A percentile compares a stretch with the other conserved stretches of the same genome.
Conservation (phyloP, 805 yeast species). For the Candida insectorum region DNA sequence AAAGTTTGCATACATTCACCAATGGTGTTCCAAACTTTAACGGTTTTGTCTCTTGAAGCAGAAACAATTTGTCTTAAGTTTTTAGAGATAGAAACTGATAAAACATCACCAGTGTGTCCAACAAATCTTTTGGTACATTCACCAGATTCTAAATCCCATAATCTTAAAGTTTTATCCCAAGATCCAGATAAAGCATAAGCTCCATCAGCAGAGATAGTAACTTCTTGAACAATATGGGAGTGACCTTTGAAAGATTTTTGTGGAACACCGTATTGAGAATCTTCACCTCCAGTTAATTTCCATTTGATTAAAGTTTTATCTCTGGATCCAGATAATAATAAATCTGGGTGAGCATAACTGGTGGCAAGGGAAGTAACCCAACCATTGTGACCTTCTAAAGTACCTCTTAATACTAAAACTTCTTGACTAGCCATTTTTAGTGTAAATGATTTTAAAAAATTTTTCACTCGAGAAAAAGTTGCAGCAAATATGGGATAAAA, state of each 20-base stretch:
- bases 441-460: slow-evolving; percentile 10
- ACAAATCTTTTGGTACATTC: slow-evolving; percentile 90
- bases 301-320: slow-evolving; percentile 98
- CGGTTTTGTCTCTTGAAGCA: slow-evolving; percentile 98
- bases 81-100: slow-evolving; percentile 93
- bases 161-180: slow-evolving; percentile 99
- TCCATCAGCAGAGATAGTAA: slow-evolving; percentile 97
- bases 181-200: slow-evolving; percentile 97
- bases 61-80: slow-evolving; percentile 97
- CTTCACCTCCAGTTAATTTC: slow-evolving; percentile 94
- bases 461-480: slow-evolving; percentile 11
- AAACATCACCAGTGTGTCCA: slow-evolving; percentile 97
- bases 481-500: slow-evolving; percentile 16
- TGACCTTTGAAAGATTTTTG: slow-evolving; percentile 97
- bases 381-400: slow-evolving; percentile 83
- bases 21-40: slow-evolving; percentile 98
- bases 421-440: slow-evolving; percentile 73
- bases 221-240: slow-evolving; percentile 98
- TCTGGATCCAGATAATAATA: slow-evolving; percentile 97
- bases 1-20: slow-evolving; percentile 96
- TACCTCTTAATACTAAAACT: slow-evolving; percentile 99
- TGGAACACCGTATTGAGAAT: slow-evolving; percentile 92
- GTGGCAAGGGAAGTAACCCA: slow-evolving; percentile 99
- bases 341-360: slow-evolving; percentile 96
- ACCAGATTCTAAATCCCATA: slow-evolving; percentile 96